Base-by-base conservation (phyloP, 192 early-diverging fungal genomes). In the Rhizophagus sp. region DNA sequence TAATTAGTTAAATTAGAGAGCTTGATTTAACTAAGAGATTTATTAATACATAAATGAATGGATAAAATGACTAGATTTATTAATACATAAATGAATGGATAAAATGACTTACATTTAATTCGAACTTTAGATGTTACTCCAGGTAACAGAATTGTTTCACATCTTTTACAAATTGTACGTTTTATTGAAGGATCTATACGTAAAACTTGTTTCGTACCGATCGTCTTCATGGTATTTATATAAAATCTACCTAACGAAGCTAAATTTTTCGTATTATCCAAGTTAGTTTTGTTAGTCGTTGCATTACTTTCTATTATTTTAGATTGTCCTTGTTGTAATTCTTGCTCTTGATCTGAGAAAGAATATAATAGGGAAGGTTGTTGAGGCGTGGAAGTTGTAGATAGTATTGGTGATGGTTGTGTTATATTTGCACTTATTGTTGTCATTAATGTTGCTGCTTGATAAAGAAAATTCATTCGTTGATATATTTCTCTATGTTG, bases 381-480 rank as follows among this genome's bases (percentile, higher is more conserved):
- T 47, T 47, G 7, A 61, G 7, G 13, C 12, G 8, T 30, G 33
- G 11, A 33, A 13, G 76, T 62, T 78, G 81, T n/a, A 39, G 67
- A 3, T 19, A 19, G 50, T 17, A 5, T 15, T 57, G 2, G 49
- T 57, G 13, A 5, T 57, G 52, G 15, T 22, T 57, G 13, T 19
- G 12, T 17, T 19, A 57, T 57, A 57, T 4, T 57, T 57, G 73
- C 84, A 61, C 11, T 12, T 47, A 87, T 77, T 22, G 82, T 85
- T n/a, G 90, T 82, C 88, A 92, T 85, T 34, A 89, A 84, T 41
- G 83, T 81, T 1, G 90, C 88, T 13, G 91, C 91, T 64, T 91
- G 90, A 71, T 93, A 87, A 24, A 93, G 78, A 75, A 91, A 91
- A 78, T 90, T 91, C 88, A 93, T 88, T 19, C 90, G 85, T 61